These are phyloP conservation scores for Physcomitrellopsis africana DNA, from an alignment of 225 moss, liverwort and hornwort genomes.

Conservation along the genomic window DNA sequence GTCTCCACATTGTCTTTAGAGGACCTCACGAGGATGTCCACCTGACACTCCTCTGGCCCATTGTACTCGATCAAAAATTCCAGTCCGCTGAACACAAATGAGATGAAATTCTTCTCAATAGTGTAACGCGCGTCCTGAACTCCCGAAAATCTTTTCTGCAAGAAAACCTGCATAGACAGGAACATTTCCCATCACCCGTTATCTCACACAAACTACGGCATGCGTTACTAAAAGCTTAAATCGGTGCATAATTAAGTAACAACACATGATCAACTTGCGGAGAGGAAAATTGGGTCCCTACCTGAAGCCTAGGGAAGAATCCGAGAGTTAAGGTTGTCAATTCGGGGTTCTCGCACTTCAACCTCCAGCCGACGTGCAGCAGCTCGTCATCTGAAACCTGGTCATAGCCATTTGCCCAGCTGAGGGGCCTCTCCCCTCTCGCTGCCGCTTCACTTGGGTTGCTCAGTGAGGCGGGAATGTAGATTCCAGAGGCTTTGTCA, in stretches of 20 bases:
- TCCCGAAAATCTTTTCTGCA: constrained; percentile 57
- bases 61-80: constrained; percentile 75
- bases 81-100: constrained; percentile 59
- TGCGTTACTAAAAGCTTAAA: neutral
- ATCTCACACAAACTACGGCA: too few relatives aligned
- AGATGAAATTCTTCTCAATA: constrained; percentile 63
- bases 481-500: constrained; percentile 50
- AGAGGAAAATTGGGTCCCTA: constrained; percentile 18
- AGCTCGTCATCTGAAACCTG: constrained; percentile 27
- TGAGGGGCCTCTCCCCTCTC: constrained; percentile 41
- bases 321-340: constrained; percentile 74
- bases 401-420: constrained; percentile 47
- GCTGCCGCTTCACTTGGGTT: constrained; percentile 39
- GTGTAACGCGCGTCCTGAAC: constrained; percentile 34
- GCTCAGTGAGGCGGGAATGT: constrained; percentile 65
- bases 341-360: constrained; percentile 68
- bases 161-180: constrained; percentile 48
- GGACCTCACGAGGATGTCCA: constrained; percentile 64
- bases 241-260: too few relatives aligned
- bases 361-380: constrained; percentile 62
- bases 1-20: constrained; percentile 52
- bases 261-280: neutral
- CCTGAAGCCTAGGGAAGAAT: constrained; percentile 83
- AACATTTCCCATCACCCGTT: neutral
- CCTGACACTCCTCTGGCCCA: constrained; percentile 59